Percentiles rank a stretch among this genome's conserved stretches.
These are phyloP conservation scores for Colletotrichum siamense DNA, from an alignment of 2,329 filamentous ascomycete species.

Conservation along the genomic window DNA sequence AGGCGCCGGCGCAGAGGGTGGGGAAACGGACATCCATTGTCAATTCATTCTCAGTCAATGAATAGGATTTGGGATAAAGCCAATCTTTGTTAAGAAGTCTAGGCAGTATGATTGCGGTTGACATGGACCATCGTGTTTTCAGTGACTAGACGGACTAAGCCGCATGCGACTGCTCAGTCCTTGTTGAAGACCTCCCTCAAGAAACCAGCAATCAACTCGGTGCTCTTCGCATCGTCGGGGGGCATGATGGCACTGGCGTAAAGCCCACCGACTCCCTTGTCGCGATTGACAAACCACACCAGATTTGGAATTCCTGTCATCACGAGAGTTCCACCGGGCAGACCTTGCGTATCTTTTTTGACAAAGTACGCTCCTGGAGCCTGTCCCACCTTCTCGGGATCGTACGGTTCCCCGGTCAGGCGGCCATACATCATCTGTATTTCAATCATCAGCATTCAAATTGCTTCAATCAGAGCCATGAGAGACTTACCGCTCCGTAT, in stretches of 20 bases:
- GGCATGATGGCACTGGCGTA: slow-evolving; percentile 24
- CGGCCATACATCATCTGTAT: not conserved
- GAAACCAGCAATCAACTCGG: not conserved
- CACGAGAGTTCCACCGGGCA: not conserved
- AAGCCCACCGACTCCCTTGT: not conserved
- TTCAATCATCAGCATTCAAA: not conserved
- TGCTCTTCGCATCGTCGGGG: not conserved
- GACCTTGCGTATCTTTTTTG: not conserved
- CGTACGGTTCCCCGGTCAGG: not conserved
- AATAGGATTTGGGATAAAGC: not conserved
- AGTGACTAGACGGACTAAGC: not conserved
- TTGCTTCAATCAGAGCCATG: rapidly evolving
- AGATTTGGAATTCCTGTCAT: not conserved
- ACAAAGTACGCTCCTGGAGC: not conserved
- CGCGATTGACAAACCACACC: not conserved
- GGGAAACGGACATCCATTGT: not conserved
- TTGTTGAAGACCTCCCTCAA: not conserved
- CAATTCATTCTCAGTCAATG: too few species aligned
- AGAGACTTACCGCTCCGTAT: not conserved
- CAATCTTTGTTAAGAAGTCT: not conserved
- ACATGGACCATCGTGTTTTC: not conserved
- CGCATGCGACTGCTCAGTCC: not conserved
- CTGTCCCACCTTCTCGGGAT: not conserved
- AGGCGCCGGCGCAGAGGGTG: not conserved
- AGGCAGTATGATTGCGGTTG: not conserved